phyloP scores from a whole-genome alignment of 2,329 filamentous ascomycete species.

The Monosporascus sp. region DNA sequence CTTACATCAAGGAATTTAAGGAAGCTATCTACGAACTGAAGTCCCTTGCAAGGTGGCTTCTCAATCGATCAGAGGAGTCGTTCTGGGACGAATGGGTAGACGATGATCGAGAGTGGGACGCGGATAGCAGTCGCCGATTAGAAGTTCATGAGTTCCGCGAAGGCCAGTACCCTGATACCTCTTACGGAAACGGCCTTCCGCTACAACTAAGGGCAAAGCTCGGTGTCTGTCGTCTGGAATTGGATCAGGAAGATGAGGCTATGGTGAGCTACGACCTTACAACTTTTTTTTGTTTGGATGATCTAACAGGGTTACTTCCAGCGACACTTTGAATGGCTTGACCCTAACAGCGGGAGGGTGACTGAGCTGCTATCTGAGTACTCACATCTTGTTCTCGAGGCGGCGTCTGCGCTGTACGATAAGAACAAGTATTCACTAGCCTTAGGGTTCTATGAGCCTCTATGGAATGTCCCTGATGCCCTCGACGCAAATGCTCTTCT shows the following conservation, averaged over 20 bases:
- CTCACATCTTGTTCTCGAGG: slow-evolving; percentile 73
- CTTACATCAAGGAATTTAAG: slow-evolving; percentile 55
- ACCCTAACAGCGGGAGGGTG: slow-evolving; percentile 53
- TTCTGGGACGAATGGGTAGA: slow-evolving; percentile 70
- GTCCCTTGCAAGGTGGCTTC: slow-evolving; percentile 71
- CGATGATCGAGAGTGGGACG: slow-evolving; percentile 89
- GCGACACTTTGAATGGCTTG: slow-evolving; percentile 66
- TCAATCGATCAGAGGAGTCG: slow-evolving; percentile 66
- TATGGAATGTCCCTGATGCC: slow-evolving; percentile 43
- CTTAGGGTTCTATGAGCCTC: slow-evolving; percentile 51
- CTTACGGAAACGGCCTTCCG: slow-evolving; percentile 72
- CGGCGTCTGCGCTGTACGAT: slow-evolving; percentile 44
- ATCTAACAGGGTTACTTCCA: slow-evolving; percentile 28
- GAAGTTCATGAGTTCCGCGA: slow-evolving; percentile 57
- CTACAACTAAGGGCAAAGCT: slow-evolving; percentile 80
- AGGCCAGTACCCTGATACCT: slow-evolving; percentile 44
- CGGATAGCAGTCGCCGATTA: slow-evolving; percentile 62
- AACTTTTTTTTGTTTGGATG: slow-evolving; percentile 3
- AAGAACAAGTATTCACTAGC: slow-evolving; percentile 35
- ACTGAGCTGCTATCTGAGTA: slow-evolving; percentile 57
- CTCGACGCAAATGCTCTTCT: slow-evolving; percentile 49
- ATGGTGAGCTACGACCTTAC: slow-evolving; percentile 46
- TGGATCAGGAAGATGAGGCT: slow-evolving; percentile 67
- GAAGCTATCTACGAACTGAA: slow-evolving; percentile 68
- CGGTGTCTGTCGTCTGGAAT: slow-evolving; percentile 73